Percentiles rank a stretch among this genome's conserved stretches.
Conservation (phyloP, 176 grass and related monocot species). For the Otatea glauca region DNA sequence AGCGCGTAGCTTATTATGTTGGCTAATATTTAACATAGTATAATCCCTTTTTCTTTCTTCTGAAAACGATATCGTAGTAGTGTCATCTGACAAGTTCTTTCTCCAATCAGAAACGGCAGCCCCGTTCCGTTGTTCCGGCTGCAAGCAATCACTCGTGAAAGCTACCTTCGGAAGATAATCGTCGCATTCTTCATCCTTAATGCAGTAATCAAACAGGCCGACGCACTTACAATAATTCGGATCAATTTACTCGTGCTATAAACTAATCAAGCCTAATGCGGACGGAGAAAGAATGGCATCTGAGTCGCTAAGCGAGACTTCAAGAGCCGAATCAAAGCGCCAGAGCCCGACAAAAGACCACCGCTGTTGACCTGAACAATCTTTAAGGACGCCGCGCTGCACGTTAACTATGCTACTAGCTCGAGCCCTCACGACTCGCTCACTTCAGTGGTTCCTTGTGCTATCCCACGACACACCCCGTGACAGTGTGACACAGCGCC, state of each 20-base stretch:
- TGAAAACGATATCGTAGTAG: constrained; percentile 21
- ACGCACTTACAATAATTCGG: not conserved
- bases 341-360: constrained; percentile 37
- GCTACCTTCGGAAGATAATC: not conserved
- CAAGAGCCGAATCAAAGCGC: constrained; percentile 37
- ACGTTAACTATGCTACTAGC: not conserved
- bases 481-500: not conserved
- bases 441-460: not conserved
- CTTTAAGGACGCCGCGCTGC: not conserved
- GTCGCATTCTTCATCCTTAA: constrained; percentile 22
- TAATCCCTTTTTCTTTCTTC: not conserved
- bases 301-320: not conserved
- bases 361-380: constrained; percentile 24
- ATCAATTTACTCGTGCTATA: not conserved
- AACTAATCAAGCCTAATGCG: constrained; percentile 2
- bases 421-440: not conserved
- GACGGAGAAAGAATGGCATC: constrained; percentile 31
- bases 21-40: not conserved
- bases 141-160: constrained; percentile 33
- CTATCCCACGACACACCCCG: not conserved
- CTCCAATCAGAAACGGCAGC: constrained; percentile 28
- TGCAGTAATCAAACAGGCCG: not conserved
- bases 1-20: not conserved
- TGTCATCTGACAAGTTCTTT: not conserved
- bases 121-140: constrained; percentile 39